A percentile compares a stretch with the other conserved stretches of the same genome.
These are phyloP conservation scores for Kodamaea suecica DNA, from an alignment of 1,139 yeast species.

Conservation along the genomic window DNA sequence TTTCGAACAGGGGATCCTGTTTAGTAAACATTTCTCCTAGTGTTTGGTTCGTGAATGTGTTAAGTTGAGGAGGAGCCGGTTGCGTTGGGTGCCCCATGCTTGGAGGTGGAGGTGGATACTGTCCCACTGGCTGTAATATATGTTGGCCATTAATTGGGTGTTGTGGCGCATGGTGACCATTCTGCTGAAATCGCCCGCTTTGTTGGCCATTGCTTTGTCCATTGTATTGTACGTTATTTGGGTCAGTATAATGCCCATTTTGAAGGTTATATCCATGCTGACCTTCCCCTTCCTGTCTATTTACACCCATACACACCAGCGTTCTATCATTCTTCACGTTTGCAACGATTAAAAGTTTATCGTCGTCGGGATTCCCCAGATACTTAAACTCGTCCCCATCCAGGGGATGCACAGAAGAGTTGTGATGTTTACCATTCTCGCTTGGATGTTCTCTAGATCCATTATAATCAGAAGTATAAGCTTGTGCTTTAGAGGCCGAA, in stretches of 20 bases:
- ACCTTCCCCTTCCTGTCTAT: no score
- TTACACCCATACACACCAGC: no score
- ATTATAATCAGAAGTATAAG: not conserved
- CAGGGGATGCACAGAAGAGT: not conserved
- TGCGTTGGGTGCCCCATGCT: not conserved
- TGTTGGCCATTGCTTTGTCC: no score
- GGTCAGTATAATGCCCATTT: no score
- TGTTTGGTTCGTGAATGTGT: not conserved
- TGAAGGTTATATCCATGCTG: no score
- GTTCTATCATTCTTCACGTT: constrained; percentile 35
- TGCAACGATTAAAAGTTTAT: constrained; percentile 39
- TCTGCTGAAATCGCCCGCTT: no score
- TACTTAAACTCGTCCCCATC: constrained; percentile 18
- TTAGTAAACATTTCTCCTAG: constrained; percentile 1
- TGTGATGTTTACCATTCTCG: not conserved
- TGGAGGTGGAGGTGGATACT: not conserved
- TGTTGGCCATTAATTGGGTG: no score
- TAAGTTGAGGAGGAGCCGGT: not conserved
- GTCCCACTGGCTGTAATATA: no score
- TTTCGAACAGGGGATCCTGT: constrained; percentile 5
- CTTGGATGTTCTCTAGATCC: not conserved
- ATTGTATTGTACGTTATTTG: no score
- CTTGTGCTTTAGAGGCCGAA: not conserved
- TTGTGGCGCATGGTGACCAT: no score
- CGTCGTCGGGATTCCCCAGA: constrained; percentile 34